Conservation (phyloP, 78 protist genomes). For the Pigoraptor vietnamica region DNA sequence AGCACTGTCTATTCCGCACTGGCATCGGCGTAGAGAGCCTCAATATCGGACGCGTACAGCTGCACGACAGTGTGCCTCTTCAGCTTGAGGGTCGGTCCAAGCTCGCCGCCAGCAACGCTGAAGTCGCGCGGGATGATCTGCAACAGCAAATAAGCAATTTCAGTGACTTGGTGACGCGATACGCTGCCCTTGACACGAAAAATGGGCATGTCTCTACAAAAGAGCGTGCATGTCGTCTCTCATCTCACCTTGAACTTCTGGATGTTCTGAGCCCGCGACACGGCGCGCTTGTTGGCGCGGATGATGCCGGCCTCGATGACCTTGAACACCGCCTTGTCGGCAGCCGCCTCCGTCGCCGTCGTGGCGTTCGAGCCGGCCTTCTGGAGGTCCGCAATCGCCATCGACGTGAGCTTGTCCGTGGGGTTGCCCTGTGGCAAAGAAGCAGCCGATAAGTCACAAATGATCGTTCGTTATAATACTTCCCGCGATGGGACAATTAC, state of each 20-base stretch:
- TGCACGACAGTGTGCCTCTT: constrained; percentile 43
- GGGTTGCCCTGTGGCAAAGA: neutral
- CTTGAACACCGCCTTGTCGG: constrained; percentile 15
- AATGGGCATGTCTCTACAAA: no score
- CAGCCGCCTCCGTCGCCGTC: constrained; percentile 32
- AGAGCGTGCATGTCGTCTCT: neutral
- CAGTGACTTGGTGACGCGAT: neutral
- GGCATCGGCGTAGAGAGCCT: neutral
- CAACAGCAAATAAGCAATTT: neutral
- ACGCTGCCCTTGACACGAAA: no score
- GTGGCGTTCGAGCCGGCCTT: neutral
- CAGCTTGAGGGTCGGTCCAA: constrained; percentile 75
- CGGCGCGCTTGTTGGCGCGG: constrained; percentile 29
- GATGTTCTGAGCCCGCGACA: constrained; percentile 51
- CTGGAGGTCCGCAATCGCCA: no score
- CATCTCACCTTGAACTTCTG: constrained; percentile 38
- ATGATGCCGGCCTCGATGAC: constrained; percentile 23
- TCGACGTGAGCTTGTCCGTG: neutral
- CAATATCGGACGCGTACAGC: constrained; percentile 8
- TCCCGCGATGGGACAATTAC: neutral
- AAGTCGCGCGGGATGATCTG: neutral
- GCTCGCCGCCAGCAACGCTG: constrained; percentile 6
- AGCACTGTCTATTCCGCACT: neutral
- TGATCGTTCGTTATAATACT: constrained; percentile 8
- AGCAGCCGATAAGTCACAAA: no score